Evolutionary conservation across 2,329 filamentous ascomycete genomes (phyloP).

Genomic region (Fusarium decemcellulare): DNA sequence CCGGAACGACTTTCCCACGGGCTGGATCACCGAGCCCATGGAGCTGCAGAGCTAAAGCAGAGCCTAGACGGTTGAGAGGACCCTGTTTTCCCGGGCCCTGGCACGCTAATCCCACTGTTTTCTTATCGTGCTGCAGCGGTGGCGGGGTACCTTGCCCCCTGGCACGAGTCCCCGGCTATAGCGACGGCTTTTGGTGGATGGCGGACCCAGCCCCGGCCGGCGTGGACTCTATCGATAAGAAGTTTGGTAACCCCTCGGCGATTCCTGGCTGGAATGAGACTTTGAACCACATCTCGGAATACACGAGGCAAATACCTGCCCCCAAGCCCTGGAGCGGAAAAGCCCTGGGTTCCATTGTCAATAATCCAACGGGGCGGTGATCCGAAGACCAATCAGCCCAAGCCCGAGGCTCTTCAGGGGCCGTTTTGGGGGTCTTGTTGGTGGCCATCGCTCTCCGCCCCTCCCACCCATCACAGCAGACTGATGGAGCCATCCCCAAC

Average conservation of each 20-base stretch:
- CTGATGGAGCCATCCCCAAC: constrained; percentile 33
- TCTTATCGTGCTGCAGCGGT: constrained; percentile 28
- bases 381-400: constrained; percentile 33
- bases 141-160: constrained; percentile 24
- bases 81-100: constrained; percentile 30
- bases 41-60: constrained; percentile 12
- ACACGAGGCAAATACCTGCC: constrained; percentile 26
- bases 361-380: constrained; percentile 35
- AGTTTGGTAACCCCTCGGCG: constrained; percentile 30
- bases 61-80: constrained; percentile 17
- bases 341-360: constrained; percentile 14
- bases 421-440: constrained; percentile 33
- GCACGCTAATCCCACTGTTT: constrained; percentile 26
- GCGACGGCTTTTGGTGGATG: constrained; percentile 7
- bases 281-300: constrained; percentile 24
- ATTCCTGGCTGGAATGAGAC: constrained; percentile 37
- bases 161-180: constrained; percentile 14
- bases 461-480: constrained; percentile 17
- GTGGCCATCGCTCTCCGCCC: constrained; percentile 24
- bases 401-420: constrained; percentile 21
- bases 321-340: constrained; percentile 20
- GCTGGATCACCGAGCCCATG: constrained; percentile 15
- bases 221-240: constrained; percentile 18
- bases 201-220: not conserved
- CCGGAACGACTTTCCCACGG: constrained; percentile 22